Base-by-base conservation (phyloP, 1,284 basidiomycete genomes). In the Melampsora abietis-canadensis region DNA sequence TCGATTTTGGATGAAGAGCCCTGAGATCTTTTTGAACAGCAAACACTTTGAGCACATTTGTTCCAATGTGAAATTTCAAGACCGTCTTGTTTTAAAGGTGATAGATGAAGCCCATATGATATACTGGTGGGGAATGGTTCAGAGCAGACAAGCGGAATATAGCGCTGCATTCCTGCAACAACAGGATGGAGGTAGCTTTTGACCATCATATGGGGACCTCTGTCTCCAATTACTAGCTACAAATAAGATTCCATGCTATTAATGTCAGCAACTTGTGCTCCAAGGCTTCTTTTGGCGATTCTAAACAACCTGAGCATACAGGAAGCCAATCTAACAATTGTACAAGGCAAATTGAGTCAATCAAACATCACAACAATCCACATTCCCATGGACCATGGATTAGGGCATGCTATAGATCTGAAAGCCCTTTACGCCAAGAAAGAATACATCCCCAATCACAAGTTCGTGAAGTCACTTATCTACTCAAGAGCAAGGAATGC, bases 231-330 rank as follows among this genome's bases (percentile, higher is more conserved):
- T n/a, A n/a, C n/a, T n/a, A n/a, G n/a, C n/a, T n/a, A n/a, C n/a
- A n/a, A n/a, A n/a, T n/a, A n/a, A n/a, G n/a, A n/a, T n/a, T n/a
- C n/a, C n/a, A n/a, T n/a, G n/a, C n/a, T n/a, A n/a, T n/a, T n/a
- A n/a, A n/a, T n/a, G n/a, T n/a, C n/a, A n/a, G n/a, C n/a, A 31
- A 64, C 62, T 37, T 64, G 62, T 40, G 34, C 34, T 8, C 62
- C 62, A 8, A 40, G 19, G 6, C 34, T 40, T 4, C 19, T 64
- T 10, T 5, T 10, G 3, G n/a, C 34, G 10, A 64, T 64, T 6
- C 31, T 64, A 8, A 14, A 7, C 21, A 64, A 40, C 21, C 24
- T 64, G 10, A 64, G 46, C 34, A 64, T 64, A 34, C 14, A 8
- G 3, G 30, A 64, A 64, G 34, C 6, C 10, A 40, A 64, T 40